Percentiles rank a stretch among this genome's conserved stretches.
Conservation (phyloP, 805 yeast species). For the Grigorovia yakushimaensis region DNA sequence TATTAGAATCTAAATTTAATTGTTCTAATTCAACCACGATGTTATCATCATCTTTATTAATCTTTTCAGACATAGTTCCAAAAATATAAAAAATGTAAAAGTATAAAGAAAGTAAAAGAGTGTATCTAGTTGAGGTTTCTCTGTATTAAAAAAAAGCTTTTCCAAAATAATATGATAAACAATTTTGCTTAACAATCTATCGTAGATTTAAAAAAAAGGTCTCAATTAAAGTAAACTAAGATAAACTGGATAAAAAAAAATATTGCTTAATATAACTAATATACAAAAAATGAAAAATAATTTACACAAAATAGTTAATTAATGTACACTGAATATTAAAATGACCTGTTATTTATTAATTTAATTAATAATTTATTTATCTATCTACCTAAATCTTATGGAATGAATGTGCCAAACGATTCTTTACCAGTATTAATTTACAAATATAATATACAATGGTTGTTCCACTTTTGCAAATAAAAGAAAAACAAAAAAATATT, state of each 20-base stretch:
- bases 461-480: too few relatives aligned
- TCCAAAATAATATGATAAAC: too few relatives aligned
- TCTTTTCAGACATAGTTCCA: neutral
- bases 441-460: too few relatives aligned
- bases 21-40: conserved; percentile 21
- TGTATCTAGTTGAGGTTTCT: neutral
- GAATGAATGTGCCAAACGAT: neutral
- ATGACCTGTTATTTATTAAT: neutral
- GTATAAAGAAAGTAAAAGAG: neutral
- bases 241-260: neutral
- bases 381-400: neutral
- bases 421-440: neutral
- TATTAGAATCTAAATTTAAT: conserved; percentile 18
- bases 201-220: neutral
- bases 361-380: too few relatives aligned
- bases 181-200: neutral
- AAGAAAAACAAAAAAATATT: too few relatives aligned
- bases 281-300: neutral
- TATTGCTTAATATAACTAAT: neutral
- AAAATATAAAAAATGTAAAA: neutral
- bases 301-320: neutral
- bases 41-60: neutral
- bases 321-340: neutral
- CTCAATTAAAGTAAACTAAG: neutral
- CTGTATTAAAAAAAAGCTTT: too few relatives aligned